Conservation (phyloP, 2,329 filamentous ascomycete species). For the Alternaria solani region DNA sequence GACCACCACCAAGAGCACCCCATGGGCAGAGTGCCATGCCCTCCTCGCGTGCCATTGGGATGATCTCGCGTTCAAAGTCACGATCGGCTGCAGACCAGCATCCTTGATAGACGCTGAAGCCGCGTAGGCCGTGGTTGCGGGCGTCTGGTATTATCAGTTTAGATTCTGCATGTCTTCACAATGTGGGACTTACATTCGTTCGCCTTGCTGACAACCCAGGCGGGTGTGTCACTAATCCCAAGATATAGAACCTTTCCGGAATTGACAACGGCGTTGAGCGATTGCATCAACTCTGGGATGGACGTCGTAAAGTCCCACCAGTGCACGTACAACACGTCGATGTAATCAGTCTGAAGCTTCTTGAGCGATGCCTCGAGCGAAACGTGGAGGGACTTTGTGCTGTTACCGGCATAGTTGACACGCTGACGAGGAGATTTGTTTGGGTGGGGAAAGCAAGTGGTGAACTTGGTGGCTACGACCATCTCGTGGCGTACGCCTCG, state of each 20-base stretch:
- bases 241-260: constrained; percentile 52
- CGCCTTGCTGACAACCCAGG: constrained; percentile 56
- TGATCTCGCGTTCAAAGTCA: constrained; percentile 74
- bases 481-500: constrained; percentile 59
- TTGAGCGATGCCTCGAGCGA: constrained; percentile 52
- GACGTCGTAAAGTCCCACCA: constrained; percentile 53
- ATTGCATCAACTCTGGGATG: constrained; percentile 51
- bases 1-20: constrained; percentile 61
- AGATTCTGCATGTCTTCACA: background rate
- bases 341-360: constrained; percentile 54
- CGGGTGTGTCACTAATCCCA: constrained; percentile 50
- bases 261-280: constrained; percentile 45
- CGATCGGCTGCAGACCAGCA: constrained; percentile 67
- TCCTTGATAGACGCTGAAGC: constrained; percentile 75
- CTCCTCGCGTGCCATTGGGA: constrained; percentile 70
- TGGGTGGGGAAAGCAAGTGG: constrained; percentile 41
- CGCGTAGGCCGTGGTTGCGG: constrained; percentile 71
- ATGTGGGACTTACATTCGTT: constrained; percentile 52
- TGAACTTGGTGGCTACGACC: constrained; percentile 65
- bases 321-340: constrained; percentile 53
- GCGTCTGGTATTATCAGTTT: constrained; percentile 60
- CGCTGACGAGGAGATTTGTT: constrained; percentile 35
- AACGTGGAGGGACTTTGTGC: constrained; percentile 49
- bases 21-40: constrained; percentile 69
- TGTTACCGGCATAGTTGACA: constrained; percentile 56